phyloP scores from a whole-genome alignment of 75 land plant species.

The Pinus taeda region DNA sequence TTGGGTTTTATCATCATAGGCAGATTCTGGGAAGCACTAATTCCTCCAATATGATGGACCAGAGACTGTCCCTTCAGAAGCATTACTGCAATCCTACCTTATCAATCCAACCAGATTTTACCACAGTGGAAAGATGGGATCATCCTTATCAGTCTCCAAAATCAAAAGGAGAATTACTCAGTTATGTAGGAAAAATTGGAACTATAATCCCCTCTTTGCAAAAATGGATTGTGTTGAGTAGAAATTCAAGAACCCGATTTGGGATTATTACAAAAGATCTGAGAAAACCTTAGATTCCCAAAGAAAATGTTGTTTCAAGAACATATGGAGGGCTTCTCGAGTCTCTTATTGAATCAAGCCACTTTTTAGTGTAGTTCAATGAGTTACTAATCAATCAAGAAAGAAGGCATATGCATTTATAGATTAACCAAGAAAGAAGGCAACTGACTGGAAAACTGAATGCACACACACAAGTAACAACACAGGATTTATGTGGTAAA shows the following conservation, averaged over 20 bases:
- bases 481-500: no score
- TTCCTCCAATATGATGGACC: neutral
- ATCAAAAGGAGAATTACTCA: no score
- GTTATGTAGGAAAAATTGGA: no score
- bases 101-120: neutral
- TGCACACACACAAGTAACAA: no score
- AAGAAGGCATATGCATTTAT: no score
- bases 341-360: neutral
- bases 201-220: no score
- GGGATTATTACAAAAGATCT: neutral
- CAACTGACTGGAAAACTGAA: no score
- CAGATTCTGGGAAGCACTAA: neutral
- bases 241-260: conserved; percentile 7
- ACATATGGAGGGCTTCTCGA: neutral
- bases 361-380: conserved; percentile 31
- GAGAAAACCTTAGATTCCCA: neutral
- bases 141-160: neutral
- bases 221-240: neutral
- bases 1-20: neutral
- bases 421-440: no score
- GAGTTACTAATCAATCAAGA: no score
- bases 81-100: neutral
- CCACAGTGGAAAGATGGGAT: neutral
- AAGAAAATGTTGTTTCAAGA: neutral
- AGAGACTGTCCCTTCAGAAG: neutral